phyloP scores from a whole-genome alignment of 768 basidiomycete genomes.

The Phlebiopsis gigantea region DNA sequence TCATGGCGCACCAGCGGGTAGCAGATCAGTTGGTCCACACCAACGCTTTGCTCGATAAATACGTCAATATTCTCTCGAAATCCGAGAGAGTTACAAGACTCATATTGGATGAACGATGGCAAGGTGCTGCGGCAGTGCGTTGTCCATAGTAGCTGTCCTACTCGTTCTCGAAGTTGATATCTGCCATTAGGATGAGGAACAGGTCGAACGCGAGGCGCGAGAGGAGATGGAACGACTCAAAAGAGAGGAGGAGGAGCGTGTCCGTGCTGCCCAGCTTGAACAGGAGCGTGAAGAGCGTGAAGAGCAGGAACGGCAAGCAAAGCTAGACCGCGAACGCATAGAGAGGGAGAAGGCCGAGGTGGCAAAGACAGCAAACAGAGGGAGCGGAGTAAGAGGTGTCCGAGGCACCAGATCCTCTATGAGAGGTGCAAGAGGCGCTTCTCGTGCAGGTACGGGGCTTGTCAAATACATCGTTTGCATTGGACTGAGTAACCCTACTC shows the following conservation, averaged over 20 bases:
- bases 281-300: slow-evolving; percentile 46
- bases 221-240: slow-evolving; percentile 34
- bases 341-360: slow-evolving; percentile 44
- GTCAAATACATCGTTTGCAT: neutral
- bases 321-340: slow-evolving; percentile 35
- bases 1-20: slow-evolving; percentile 41
- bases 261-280: slow-evolving; percentile 28
- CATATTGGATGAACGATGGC: slow-evolving; percentile 74
- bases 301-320: slow-evolving; percentile 39
- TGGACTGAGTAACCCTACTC: neutral
- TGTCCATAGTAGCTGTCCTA: neutral
- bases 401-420: slow-evolving; percentile 59
- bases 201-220: slow-evolving; percentile 39
- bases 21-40: slow-evolving; percentile 66
- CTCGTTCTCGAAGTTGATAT: neutral
- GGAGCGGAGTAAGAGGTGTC: slow-evolving; percentile 65
- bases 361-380: slow-evolving; percentile 16
- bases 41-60: slow-evolving; percentile 69
- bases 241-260: slow-evolving; percentile 31
- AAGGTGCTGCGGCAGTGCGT: slow-evolving; percentile 67
- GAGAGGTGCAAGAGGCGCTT: slow-evolving; percentile 28
- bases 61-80: slow-evolving; percentile 60
- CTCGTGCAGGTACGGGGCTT: slow-evolving; percentile 1
- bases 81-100: slow-evolving; percentile 65
- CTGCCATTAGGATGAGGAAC: slow-evolving; percentile 50